These are phyloP conservation scores for Mycena amicta DNA, from an alignment of 768 basidiomycete genomes.

Conservation along the genomic window DNA sequence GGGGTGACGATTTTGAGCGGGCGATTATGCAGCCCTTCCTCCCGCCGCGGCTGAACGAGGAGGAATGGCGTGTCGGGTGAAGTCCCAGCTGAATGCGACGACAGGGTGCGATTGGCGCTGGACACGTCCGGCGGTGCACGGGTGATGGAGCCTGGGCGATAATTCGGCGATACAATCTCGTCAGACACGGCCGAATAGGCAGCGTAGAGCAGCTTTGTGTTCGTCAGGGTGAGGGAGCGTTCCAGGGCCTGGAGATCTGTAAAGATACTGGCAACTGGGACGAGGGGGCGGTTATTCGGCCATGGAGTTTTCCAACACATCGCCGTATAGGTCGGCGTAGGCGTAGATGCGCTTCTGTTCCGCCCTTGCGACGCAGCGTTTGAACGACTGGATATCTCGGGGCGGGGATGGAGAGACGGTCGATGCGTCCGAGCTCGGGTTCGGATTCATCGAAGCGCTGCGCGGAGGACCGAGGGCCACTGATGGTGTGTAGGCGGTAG, in stretches of 20 bases:
- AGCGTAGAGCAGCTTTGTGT: too few species aligned
- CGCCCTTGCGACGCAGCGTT: constrained; percentile 1
- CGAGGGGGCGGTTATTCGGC: too few species aligned
- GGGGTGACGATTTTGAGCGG: neutral
- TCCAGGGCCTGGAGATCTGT: neutral
- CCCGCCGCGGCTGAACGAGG: neutral
- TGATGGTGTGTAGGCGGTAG: constrained; percentile 10
- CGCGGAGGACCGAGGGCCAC: neutral
- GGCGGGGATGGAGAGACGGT: constrained; percentile 9
- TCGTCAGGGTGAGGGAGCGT: neutral
- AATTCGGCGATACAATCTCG: too few species aligned
- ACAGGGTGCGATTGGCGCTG: neutral
- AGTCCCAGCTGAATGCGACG: neutral
- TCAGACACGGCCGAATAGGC: too few species aligned
- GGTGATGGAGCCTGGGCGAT: too few species aligned
- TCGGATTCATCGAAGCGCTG: neutral
- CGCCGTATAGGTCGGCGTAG: constrained; percentile 3
- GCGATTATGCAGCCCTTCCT: neutral
- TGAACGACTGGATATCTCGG: constrained; percentile 1
- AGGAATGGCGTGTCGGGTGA: neutral
- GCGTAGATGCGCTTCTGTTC: constrained; percentile 4
- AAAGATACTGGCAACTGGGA: too few species aligned
- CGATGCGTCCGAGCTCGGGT: too few species aligned
- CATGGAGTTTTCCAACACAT: neutral
- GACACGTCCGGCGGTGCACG: too few species aligned